These are phyloP conservation scores for Intubia oerlemansii DNA, from an alignment of 2,329 filamentous ascomycete genomes.

Conservation along the genomic window DNA sequence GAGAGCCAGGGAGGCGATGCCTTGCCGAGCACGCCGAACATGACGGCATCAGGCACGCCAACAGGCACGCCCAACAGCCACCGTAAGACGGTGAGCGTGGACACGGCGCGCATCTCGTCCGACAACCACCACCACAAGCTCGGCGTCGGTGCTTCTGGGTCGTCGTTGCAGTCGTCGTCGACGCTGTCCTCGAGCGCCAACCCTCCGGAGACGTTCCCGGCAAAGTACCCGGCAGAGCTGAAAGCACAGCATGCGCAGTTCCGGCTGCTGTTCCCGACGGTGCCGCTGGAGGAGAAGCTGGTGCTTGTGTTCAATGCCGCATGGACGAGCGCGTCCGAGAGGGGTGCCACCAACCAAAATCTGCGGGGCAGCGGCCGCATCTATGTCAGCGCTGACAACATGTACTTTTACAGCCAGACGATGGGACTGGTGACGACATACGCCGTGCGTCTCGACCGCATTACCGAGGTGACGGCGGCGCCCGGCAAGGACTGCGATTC, in stretches of 20 bases:
- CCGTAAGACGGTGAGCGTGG: constrained; percentile 23
- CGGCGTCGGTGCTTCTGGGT: too few species aligned
- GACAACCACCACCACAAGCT: too few species aligned
- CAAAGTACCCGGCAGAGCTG: constrained; percentile 61
- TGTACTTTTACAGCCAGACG: constrained; percentile 95
- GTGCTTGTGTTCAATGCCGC: constrained; percentile 84
- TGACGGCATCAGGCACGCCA: too few species aligned
- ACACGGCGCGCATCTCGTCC: too few species aligned
- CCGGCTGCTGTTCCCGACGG: constrained; percentile 68
- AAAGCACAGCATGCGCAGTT: constrained; percentile 86
- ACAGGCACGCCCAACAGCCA: constrained; percentile 13
- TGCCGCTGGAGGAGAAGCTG: constrained; percentile 56
- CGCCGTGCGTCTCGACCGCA: constrained; percentile 49
- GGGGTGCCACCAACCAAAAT: constrained; percentile 19
- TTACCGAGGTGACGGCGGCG: constrained; percentile 76
- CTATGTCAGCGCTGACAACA: constrained; percentile 67
- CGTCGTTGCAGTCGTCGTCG: too few species aligned
- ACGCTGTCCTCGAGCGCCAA: not conserved
- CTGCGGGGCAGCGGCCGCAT: constrained; percentile 54
- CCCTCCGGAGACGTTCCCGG: constrained; percentile 41
- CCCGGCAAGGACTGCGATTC: constrained; percentile 86
- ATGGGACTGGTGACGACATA: constrained; percentile 78
- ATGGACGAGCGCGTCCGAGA: constrained; percentile 39
- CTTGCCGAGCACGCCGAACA: not conserved
- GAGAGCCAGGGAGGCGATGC: too few species aligned